Base-by-base conservation (phyloP, 1,139 yeast genomes). In the Hansenula lynferdii region DNA sequence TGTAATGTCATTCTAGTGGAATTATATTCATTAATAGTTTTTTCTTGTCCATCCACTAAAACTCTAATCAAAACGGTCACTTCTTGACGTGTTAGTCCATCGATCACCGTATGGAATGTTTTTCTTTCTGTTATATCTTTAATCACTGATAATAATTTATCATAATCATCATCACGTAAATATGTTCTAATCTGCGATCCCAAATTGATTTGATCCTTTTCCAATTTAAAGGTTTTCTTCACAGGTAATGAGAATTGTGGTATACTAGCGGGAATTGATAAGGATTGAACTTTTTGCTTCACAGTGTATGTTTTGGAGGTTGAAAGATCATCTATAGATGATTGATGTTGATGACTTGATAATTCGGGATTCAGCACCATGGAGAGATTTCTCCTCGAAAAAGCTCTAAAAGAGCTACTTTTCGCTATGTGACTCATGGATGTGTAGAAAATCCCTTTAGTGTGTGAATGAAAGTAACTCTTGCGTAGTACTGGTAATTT, bases 351-450 rank as follows among this genome's bases (percentile, higher is more conserved):
- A 12, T 19, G 23, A n/a, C n/a, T n/a, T n/a, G 31, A n/a, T n/a
- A 28, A n/a, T 19, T 28, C 31, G 7, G 31, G 31, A n/a, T 28
- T 28, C 24, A 28, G 8, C 16, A 20, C 31, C 31, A 28, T 28
- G 4, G 31, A 28, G 23, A 24, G n/a, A 5, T 24, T 24, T 10
- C 26, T 24, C 26, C n/a, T 24, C 6, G 26, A 24, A 3, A 24
- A 10, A n/a, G n/a, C 15, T n/a, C 26, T 24, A 15, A 24, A 24
- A 6, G 26, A 15, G n/a, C 26, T n/a, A 5, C 26, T 15, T 24
- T 24, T 24, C 26, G 26, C n/a, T 24, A 24, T n/a, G 15, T 12
- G 15, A 24, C 26, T 24, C 26, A 24, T 24, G n/a, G n/a, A n/a
- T n/a, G n/a, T n/a, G n/a, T n/a, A n/a, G n/a, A n/a, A n/a, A n/a